Base-by-base conservation (phyloP, 192 early-diverging fungal genomes). In the Spizellomyces sp. region DNA sequence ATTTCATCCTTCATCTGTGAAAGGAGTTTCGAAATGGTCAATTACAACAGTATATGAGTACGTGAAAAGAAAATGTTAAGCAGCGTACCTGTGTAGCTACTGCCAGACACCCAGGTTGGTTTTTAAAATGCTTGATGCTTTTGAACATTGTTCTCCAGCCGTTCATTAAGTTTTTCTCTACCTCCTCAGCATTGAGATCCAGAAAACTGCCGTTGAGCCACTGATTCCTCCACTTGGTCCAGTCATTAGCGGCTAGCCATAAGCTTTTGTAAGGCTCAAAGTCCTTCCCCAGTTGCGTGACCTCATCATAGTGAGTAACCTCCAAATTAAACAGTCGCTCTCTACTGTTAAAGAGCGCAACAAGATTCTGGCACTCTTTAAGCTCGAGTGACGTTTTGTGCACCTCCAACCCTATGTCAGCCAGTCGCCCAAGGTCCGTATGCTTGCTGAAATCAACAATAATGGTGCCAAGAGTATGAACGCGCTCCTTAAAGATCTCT, bases 401-500 rank as follows among this genome's bases (percentile, higher is more conserved):
- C 14, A 88, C 83, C 54, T 88, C 87, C 9, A 75, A 60, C 10
- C 81, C 76, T 66, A 87, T 88, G 52, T 88, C 87, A 15, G 57
- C 45, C n/a, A 88, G 67, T 6, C 78, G 64, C 45, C 41, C 43
- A 17, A 85, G 15, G 66, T 87, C 85, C 19, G 78, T 61, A 58
- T 85, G 74, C 66, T 79, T 83, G 74, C 78, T 76, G 62, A 87
- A 87, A 46, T 88, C 87, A 17, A 75, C 73, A 52, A 89, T 80
- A 48, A 80, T 66, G n/a, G 76, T 73, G 27, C 69, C 64, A 19
- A 89, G 62, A 15, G 70, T 71, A 65, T 81, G 70, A 36, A 89
- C 64, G 9, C 83, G 74, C 64, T 89, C 87, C 64, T 87, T 87
- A 79, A 89, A 89, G 6, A 86, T 74, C 71, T 89, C 87, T 73